Evolutionary conservation across 2,329 filamentous ascomycete species (phyloP), one percentile per base, ranked within the genome.

Genomic region (Calonectria honghensis): DNA sequence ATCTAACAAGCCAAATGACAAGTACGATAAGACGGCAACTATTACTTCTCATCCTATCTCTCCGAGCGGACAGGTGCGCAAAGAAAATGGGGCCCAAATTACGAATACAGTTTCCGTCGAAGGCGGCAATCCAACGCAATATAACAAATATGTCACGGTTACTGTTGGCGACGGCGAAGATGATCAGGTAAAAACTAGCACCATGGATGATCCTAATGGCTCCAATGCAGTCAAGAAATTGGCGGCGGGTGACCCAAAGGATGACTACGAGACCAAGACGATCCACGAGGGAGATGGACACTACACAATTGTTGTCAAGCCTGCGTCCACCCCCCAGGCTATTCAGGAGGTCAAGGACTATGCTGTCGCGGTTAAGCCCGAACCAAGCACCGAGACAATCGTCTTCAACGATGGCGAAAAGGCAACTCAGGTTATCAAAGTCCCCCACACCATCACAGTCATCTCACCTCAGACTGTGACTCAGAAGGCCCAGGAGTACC

Each of bases 391-490:
- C 20, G 32, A 32, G 27, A 65, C 48, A 20, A 45, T 69, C 39
- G 27, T 45, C 31, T 11, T 61, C 6, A 50, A 35, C 41, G 75
- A 82, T 24, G 73, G 73, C 27, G 66, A 74, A 27, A 75, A 35
- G 27, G 54, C 71, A 10, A 81, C 79, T 50, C 75, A 75, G n/a
- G 69, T 77, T 48, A 48, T 80, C 48, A 57, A 79, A 31, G 61
- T 59, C n/a, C 68, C 67, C 59, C 64, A 71, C 67, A 66, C 76
- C 51, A 73, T 79, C 61, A 78, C 79, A 13, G 74, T 82, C 57
- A 83, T 82, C 7, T 77, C 81, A 24, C 74, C 76, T 20, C 72
- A 76, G 31, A 79, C 78, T 0, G 29, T 76, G n/a, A 65, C 75
- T 0, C 48, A 73, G n/a, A 37, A 65, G 20, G 73, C 72, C 24